Conservation (phyloP, 2,329 filamentous ascomycete species). For the Xylaria sp. region DNA sequence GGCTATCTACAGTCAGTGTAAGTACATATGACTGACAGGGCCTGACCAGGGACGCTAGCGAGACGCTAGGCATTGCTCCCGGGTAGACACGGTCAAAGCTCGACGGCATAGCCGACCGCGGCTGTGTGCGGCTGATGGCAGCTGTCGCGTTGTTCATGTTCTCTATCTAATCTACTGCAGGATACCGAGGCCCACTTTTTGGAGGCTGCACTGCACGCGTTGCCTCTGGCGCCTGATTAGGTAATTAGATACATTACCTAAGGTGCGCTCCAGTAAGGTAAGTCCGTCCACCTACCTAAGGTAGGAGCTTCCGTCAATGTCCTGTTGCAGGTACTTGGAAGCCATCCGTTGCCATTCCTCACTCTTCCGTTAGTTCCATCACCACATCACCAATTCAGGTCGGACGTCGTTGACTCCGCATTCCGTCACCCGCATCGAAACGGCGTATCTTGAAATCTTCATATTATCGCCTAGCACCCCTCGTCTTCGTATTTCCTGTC, state of each 20-base stretch:
- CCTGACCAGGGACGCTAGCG: too few relatives aligned
- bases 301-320: too few relatives aligned
- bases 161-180: too few relatives aligned
- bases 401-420: too few relatives aligned
- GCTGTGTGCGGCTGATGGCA: background rate
- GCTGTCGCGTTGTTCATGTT: too few relatives aligned
- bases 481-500: background rate
- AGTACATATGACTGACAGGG: too few relatives aligned
- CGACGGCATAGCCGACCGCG: background rate
- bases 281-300: background rate
- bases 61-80: background rate
- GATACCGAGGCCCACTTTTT: background rate
- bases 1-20: background rate
- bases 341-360: too few relatives aligned
- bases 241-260: background rate
- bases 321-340: too few relatives aligned
- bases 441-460: background rate
- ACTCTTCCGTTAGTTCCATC: too few relatives aligned
- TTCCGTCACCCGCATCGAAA: background rate
- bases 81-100: slow-evolving; percentile 1
- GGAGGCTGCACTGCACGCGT: slow-evolving; percentile 32
- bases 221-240: slow-evolving; percentile 22
- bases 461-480: background rate
- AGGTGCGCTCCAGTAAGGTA: background rate
- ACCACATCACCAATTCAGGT: too few relatives aligned